These are phyloP conservation scores for Amauroascus verrucosus DNA, from an alignment of 2,329 filamentous ascomycete genomes.

Conservation along the genomic window DNA sequence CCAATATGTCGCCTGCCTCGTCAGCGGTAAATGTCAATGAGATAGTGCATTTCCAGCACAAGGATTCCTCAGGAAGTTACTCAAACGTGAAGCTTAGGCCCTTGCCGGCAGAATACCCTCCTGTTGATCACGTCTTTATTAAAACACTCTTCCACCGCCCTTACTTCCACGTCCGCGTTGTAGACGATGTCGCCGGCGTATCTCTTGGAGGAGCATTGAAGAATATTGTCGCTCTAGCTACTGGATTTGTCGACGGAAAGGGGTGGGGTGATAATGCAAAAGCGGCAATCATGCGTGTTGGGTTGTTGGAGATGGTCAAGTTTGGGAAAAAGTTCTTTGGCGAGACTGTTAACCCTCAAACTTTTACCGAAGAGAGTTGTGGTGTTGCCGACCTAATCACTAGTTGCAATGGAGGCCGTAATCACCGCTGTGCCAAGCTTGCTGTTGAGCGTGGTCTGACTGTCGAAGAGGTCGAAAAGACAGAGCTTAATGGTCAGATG, in stretches of 20 bases:
- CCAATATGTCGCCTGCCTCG: slow-evolving; percentile 43
- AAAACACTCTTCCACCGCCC: slow-evolving; percentile 84
- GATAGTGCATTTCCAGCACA: slow-evolving; percentile 49
- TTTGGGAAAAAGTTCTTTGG: slow-evolving; percentile 92
- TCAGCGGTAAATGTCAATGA: slow-evolving; percentile 38
- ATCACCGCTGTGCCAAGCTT: slow-evolving; percentile 88
- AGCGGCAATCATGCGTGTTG: slow-evolving; percentile 95
- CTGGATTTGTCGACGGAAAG: slow-evolving; percentile 87
- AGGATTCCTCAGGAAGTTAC: slow-evolving; percentile 56
- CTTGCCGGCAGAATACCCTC: slow-evolving; percentile 70
- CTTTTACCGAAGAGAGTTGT: slow-evolving; percentile 93
- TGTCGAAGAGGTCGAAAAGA: slow-evolving; percentile 77
- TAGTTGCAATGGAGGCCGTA: slow-evolving; percentile 80
- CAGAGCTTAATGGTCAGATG: slow-evolving; percentile 92
- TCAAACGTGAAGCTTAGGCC: slow-evolving; percentile 62
- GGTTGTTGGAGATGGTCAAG: slow-evolving; percentile 89
- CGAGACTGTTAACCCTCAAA: slow-evolving; percentile 65
- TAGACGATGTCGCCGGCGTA: slow-evolving; percentile 90
- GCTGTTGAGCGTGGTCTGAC: slow-evolving; percentile 66
- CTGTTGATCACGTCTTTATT: slow-evolving; percentile 74
- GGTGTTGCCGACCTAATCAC: slow-evolving; percentile 95
- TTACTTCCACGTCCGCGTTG: slow-evolving; percentile 94
- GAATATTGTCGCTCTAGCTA: slow-evolving; percentile 89
- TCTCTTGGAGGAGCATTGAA: slow-evolving; percentile 91
- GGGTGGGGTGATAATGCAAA: slow-evolving; percentile 99